Base-by-base conservation (phyloP, 2,329 filamentous ascomycete species). In the Aplosporella prunicola region DNA sequence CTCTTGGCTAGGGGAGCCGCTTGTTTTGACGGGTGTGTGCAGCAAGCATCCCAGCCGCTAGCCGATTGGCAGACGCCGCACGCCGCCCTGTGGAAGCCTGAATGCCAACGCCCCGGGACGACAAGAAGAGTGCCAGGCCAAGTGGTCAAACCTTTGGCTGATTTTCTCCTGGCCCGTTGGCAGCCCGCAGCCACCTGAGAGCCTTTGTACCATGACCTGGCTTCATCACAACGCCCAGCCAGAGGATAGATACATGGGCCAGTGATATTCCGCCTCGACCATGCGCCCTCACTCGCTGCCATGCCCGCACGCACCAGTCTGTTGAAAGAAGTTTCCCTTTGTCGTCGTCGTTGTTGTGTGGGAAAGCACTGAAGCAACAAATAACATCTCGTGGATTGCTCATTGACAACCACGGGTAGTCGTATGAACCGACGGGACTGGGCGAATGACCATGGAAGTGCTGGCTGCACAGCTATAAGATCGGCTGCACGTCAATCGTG, bases 1-100 rank as follows among this genome's bases (percentile, higher is more conserved):
- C n/a, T n/a, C n/a, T n/a, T n/a, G n/a, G n/a, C n/a, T n/a, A 39
- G 37, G 37, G 37, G 37, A 30, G 28, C 30, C 37, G 25, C 24
- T 30, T 16, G 18, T 25, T 20, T 15, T 15, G 25, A 17, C 37
- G 37, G 37, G 14, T 29, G 11, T 14, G n/a, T 23, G 37, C 37
- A 39, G 31, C 10, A 37, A 17, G 15, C 23, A 33, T n/a, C n/a
- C n/a, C n/a, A n/a, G 22, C 31, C 25, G 30, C 23, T 25, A 36
- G 20, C 24, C 37, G 31, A 34, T 30, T 39, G 37, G 30, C 25
- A 39, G 30, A 30, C 24, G 16, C 25, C 5, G 24, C 30, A 9
- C 30, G 13, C 30, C 37, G 26, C 31, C 18, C 30, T 14, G 30
- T 29, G 36, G 23, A 20, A 28, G 17, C 14, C 27, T 29, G 14